These are phyloP conservation scores for Beauveria sp. DNA, from an alignment of 2,329 filamentous ascomycete genomes.

Conservation along the genomic window DNA sequence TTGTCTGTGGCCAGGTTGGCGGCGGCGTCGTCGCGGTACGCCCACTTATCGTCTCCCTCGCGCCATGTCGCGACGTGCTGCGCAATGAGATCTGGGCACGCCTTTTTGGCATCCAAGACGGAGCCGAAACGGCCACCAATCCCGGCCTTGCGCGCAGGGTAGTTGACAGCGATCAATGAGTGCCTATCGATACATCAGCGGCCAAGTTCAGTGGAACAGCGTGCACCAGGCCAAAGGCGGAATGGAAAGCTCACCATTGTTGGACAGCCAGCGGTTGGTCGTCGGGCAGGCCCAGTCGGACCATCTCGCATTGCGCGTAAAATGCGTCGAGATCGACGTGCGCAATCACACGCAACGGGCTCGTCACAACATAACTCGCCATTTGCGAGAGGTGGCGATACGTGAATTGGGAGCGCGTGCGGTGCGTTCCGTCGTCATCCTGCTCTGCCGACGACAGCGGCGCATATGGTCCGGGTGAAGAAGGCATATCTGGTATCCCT, in stretches of 20 bases:
- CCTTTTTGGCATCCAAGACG: slow-evolving; percentile 72
- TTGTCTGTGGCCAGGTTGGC: slow-evolving; percentile 81
- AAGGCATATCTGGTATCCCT: background rate
- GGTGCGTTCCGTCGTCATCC: slow-evolving; percentile 17
- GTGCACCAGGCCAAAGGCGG: no score
- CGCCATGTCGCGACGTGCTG: slow-evolving; percentile 96
- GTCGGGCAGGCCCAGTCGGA: slow-evolving; percentile 67
- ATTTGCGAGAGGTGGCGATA: slow-evolving; percentile 76
- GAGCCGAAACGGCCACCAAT: slow-evolving; percentile 68
- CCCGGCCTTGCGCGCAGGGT: slow-evolving; percentile 74
- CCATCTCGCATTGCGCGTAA: slow-evolving; percentile 94
- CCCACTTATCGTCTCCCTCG: slow-evolving; percentile 87
- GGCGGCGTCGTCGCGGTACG: slow-evolving; percentile 75
- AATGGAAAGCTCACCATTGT: slow-evolving; percentile 58
- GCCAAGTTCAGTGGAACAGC: background rate
- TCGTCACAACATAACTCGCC: slow-evolving; percentile 59
- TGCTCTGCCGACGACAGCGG: slow-evolving; percentile 20
- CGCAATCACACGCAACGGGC: slow-evolving; percentile 77
- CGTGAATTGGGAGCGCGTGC: slow-evolving; percentile 64
- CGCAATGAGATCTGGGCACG: slow-evolving; percentile 74
- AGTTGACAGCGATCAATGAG: slow-evolving; percentile 83
- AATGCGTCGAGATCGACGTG: slow-evolving; percentile 97
- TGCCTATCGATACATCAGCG: background rate
- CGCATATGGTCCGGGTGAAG: background rate
- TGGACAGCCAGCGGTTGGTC: slow-evolving; percentile 83